Evolutionary conservation across 2,329 filamentous ascomycete species (phyloP), one percentile per base, ranked within the genome.

Genomic region (Chaetomium sp.): DNA sequence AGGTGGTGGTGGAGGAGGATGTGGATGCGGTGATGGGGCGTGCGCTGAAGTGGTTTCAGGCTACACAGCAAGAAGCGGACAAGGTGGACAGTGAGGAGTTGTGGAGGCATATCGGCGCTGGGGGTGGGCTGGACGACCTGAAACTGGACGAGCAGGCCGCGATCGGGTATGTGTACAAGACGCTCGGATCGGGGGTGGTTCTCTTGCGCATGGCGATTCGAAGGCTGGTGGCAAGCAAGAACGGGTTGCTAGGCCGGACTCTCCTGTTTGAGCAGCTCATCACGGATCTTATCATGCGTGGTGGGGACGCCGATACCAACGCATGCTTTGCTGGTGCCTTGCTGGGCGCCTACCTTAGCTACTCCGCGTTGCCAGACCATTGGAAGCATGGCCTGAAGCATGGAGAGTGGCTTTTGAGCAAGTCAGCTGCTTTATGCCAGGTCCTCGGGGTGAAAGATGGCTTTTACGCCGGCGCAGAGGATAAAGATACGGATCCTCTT

Each of bases 151-250:
- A 81, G 21, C 66, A 68, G 6, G 69, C 70, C 29, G 77, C 79
- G 69, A 83, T 85, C 54, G 83, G 83, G 3, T 84, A 84, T 65
- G 82, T 83, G 29, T 84, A 83, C 72, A 84, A 85, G 72, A 79
- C 80, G 4, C 77, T 85, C 13, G 82, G 82, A 0, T 77, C 81
- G 0, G 81, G 81, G 0, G 74, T 84, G 12, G 68, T 81, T 21
- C 71, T 78, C 12, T 72, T 84, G 9, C 75, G 82, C 2, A 69
- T 78, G 21, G 80, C 78, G 0, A 80, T 84, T 68, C 74, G 77
- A 6, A 73, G 73, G 58, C 63, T 73, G 16, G 67, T 65, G 5
- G 64, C 68, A 4, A 63, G 67, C 5, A 47, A 62, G 8, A 60
- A 64, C 1, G 58, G 65, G 5, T 31, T 75, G 4, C 35, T 62